phyloP scores from a whole-genome alignment of 345 rosid species.

The Balakata baccata region DNA sequence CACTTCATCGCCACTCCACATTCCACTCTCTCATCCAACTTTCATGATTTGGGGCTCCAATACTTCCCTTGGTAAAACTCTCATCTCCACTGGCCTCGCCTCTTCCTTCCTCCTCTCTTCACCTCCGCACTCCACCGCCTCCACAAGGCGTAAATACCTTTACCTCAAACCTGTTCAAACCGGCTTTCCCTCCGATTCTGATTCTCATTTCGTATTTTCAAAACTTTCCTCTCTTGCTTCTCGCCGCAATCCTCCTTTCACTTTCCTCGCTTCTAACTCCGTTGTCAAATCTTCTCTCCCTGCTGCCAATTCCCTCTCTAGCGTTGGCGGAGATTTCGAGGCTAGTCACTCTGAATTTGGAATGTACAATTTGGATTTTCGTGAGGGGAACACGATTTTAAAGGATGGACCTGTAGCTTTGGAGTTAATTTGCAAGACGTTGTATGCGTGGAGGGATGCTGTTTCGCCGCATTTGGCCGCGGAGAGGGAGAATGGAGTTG shows the following conservation, averaged over 20 bases:
- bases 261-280: slow-evolving; percentile 56
- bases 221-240: slow-evolving; percentile 63
- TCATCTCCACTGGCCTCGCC: slow-evolving; percentile 87
- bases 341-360: slow-evolving; percentile 15
- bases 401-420: slow-evolving; percentile 29
- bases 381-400: slow-evolving; percentile 37
- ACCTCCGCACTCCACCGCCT: slow-evolving; percentile 1
- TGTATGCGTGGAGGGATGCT: slow-evolving; percentile 83
- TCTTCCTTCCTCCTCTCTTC: slow-evolving; percentile 69
- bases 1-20: slow-evolving; percentile 5
- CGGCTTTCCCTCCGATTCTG: slow-evolving; percentile 90
- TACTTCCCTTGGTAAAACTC: slow-evolving; percentile 93
- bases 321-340: slow-evolving; percentile 9
- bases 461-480: slow-evolving; percentile 89
- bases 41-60: slow-evolving; percentile 78
- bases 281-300: slow-evolving; percentile 55
- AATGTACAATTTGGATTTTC: slow-evolving; percentile 46
- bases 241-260: slow-evolving; percentile 31
- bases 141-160: slow-evolving; percentile 38
- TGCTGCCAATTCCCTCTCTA: slow-evolving; percentile 37
- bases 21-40: slow-evolving; percentile 69
- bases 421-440: slow-evolving; percentile 60
- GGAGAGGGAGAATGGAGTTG: slow-evolving; percentile 54
- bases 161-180: slow-evolving; percentile 89
- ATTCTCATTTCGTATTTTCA: slow-evolving; percentile 68